Percentiles rank a stretch among this genome's conserved stretches.
These are phyloP conservation scores for Candida arabinofermentans DNA, from an alignment of 805 yeast genomes.

Conservation along the genomic window DNA sequence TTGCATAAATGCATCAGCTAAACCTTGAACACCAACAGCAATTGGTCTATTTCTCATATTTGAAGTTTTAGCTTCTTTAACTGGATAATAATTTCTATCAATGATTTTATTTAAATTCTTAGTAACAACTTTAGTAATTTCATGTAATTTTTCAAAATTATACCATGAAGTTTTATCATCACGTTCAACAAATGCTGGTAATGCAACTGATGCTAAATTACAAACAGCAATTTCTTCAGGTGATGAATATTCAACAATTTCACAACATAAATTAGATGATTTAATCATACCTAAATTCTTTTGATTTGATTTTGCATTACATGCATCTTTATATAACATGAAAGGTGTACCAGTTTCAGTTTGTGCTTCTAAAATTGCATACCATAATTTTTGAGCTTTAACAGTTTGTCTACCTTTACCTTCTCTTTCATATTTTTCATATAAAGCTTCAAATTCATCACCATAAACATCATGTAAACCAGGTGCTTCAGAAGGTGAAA, in stretches of 20 bases:
- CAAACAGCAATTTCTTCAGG: conserved; percentile 60
- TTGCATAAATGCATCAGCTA: conserved; percentile 55
- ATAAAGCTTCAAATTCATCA: conserved; percentile 49
- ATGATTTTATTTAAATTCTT: conserved; percentile 54
- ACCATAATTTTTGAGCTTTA: conserved; percentile 61
- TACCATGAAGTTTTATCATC: conserved; percentile 42
- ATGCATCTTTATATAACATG: conserved; percentile 61
- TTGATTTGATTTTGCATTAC: conserved; percentile 56
- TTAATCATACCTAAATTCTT: conserved; percentile 57
- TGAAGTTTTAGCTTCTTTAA: conserved; percentile 48
- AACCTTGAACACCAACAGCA: conserved; percentile 62
- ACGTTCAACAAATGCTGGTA: conserved; percentile 51
- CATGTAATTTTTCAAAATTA: conserved; percentile 53
- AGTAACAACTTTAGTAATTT: conserved; percentile 49
- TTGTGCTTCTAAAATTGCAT: conserved; percentile 56
- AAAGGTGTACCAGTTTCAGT: conserved; percentile 65
- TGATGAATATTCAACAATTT: conserved; percentile 56
- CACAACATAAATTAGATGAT: conserved; percentile 61
- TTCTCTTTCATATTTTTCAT: conserved; percentile 48
- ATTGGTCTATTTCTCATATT: conserved; percentile 58
- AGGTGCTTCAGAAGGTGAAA: conserved; percentile 57
- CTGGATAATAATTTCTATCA: conserved; percentile 54
- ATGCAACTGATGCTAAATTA: conserved; percentile 56
- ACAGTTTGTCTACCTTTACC: conserved; percentile 46
- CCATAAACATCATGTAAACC: conserved; percentile 54